Evolutionary conservation across 345 rosid genomes (phyloP).

Genomic region (Eucalyptus polybractea): DNA sequence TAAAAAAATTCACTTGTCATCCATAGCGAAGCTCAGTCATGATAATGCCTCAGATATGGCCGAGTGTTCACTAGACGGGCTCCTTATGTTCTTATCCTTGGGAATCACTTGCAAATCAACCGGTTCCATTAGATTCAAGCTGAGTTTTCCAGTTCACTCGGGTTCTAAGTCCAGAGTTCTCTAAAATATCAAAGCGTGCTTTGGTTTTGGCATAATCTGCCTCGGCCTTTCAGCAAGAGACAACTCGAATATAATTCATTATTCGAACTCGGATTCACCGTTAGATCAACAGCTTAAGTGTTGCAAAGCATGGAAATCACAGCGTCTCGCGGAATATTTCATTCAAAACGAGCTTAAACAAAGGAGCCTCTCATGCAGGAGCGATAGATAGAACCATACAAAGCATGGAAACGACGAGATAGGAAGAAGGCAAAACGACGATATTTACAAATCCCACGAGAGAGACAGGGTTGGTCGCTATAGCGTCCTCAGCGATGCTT

Average conservation of each 20-base stretch:
- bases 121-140: neutral
- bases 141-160: neutral
- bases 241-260: neutral
- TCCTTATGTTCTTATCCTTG: neutral
- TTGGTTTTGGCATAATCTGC: neutral
- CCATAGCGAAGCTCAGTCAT: neutral
- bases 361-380: neutral
- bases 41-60: neutral
- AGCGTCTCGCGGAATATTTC: neutral
- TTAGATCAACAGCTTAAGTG: neutral
- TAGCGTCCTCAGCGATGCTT: conserved; percentile 31
- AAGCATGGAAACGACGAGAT: neutral
- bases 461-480: neutral
- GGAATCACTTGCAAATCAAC: neutral
- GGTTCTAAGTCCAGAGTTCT: neutral
- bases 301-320: neutral
- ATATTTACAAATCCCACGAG: neutral
- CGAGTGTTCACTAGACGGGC: neutral
- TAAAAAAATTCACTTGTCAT: neutral
- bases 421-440: neutral
- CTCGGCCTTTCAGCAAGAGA: neutral
- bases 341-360: neutral
- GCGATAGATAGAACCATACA: neutral
- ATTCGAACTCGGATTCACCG: neutral
- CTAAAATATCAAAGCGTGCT: neutral